Evolutionary conservation across 192 early-diverging fungal species (phyloP), one percentile per base, ranked within the genome.

Genomic region (Chytriomyces sp.): DNA sequence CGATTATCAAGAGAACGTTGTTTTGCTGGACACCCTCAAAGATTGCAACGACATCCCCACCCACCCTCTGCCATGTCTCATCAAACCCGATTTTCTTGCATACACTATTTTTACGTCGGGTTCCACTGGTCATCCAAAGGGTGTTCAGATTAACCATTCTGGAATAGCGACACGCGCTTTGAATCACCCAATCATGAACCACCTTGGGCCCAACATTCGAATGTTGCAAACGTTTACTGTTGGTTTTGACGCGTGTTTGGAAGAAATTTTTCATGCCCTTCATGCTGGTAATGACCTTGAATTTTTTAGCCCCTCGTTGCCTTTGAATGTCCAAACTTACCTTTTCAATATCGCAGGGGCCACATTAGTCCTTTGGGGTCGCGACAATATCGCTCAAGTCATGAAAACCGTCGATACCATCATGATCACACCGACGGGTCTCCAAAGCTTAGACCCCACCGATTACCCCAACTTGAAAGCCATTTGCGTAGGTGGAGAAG

Each of bases 61-160:
- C 13, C 13, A 18, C 1, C 13, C 13, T 18, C 44, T 45, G 13
- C 11, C 16, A n/a, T n/a, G 11, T 20, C 24, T 13, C 11, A 43
- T 35, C 13, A 1, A 23, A 20, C 67, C 16, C 11, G 13, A 13
- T 13, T 13, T 23, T 24, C 69, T 64, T 16, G 65, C 35, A 23
- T 69, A 43, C 64, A 44, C 81, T n/a, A 59, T 84, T 46, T 78
- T 84, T 62, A 84, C 78, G 7, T 84, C 82, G 9, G 82, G 82
- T 3, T 82, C 82, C 24, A 85, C 83, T 5, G 83, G 83, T n/a
- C 78, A 24, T 24, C 83, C 83, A 62, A 85, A 85, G 46, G 83
- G 82, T 6, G 82, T 82, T 44, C 20, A 80, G 44, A 57, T 85
- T 20, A 16, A 7, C 10, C 83, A 85, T 8, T 16, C 45, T 28